A percentile compares a stretch with the other conserved stretches of the same genome.
Conservation (phyloP, 1,284 basidiomycete species). For the Jaminaea rosea region DNA sequence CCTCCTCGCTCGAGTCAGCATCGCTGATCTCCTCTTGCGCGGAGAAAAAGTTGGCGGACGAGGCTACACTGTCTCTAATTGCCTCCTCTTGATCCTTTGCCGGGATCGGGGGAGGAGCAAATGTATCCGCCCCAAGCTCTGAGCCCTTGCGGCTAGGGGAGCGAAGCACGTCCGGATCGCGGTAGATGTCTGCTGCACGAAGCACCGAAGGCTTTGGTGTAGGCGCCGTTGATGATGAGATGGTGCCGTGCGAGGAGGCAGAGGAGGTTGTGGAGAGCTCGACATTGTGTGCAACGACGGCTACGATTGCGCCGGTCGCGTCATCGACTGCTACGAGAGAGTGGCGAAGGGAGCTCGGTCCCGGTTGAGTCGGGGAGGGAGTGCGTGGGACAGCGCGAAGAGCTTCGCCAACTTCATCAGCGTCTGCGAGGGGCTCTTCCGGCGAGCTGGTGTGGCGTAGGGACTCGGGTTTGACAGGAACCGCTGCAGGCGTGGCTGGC, state of each 20-base stretch:
- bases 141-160: conserved; percentile 6
- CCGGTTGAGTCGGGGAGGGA: conserved; percentile 2
- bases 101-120: conserved; percentile 30
- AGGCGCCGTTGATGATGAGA: neutral
- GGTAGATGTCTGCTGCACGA: conserved; percentile 13
- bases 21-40: conserved; percentile 10
- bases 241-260: neutral
- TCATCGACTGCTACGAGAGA: conserved; percentile 33
- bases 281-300: conserved; percentile 24
- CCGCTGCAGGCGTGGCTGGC: no score
- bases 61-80: no score
- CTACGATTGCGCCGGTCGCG: conserved; percentile 24
- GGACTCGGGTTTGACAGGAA: no score
- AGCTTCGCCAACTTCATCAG: no score
- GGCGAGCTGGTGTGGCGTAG: no score
- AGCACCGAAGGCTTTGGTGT: neutral
- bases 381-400: conserved; percentile 15
- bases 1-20: conserved; percentile 5
- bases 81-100: conserved; percentile 18
- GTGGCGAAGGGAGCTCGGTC: conserved; percentile 8
- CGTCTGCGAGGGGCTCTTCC: no score
- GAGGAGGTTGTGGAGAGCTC: conserved; percentile 12
- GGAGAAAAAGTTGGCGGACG: conserved; percentile 22
- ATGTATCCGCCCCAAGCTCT: conserved; percentile 21
- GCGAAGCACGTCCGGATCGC: conserved; percentile 7